A percentile compares a stretch with the other conserved stretches of the same genome.
These are phyloP conservation scores for Ganoderma resinaceum DNA, from an alignment of 1,284 basidiomycete genomes.

Conservation along the genomic window DNA sequence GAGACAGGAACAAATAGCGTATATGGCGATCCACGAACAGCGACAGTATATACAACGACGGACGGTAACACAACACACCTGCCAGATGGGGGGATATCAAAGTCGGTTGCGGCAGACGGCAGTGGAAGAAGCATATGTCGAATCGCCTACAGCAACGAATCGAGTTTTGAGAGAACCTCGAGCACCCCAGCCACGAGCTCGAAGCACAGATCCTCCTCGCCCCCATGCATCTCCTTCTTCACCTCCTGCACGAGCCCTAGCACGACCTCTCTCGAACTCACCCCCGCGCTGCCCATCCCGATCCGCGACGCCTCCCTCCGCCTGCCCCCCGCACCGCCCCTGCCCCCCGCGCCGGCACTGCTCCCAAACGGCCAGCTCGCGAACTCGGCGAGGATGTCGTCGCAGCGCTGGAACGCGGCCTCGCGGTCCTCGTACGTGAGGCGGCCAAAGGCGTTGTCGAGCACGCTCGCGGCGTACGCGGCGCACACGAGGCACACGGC, in stretches of 20 bases:
- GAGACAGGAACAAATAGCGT: not conserved
- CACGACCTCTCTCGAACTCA: conserved; percentile 73
- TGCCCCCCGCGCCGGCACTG: conserved; percentile 39
- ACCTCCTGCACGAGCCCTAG: conserved; percentile 84
- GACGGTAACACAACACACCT: not conserved
- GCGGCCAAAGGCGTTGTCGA: conserved; percentile 90
- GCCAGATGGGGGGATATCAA: not conserved
- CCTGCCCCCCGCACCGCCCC: conserved; percentile 38
- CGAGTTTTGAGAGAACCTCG: conserved; percentile 89
- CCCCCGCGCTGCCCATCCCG: conserved; percentile 57
- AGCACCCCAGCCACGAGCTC: conserved; percentile 91
- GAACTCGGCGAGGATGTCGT: conserved; percentile 92
- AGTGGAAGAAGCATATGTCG: no score
- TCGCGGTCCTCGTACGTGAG: conserved; percentile 92
- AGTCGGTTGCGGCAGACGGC: not conserved
- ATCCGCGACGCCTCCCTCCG: conserved; percentile 56
- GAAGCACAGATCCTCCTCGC: conserved; percentile 79
- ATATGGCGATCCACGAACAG: conserved; percentile 1
- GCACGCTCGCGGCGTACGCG: conserved; percentile 92
- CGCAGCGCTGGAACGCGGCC: conserved; percentile 88
- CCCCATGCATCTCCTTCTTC: conserved; percentile 68
- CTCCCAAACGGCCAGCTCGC: conserved; percentile 88
- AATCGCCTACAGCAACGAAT: conserved; percentile 67
- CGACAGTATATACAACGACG: conserved; percentile 4
- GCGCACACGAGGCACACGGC: conserved; percentile 88